A percentile compares a stretch with the other conserved stretches of the same genome.
Evolutionary conservation across 2,329 filamentous ascomycete species (phyloP).

Genomic region (Cladosporium austrohemisphaericum): DNA sequence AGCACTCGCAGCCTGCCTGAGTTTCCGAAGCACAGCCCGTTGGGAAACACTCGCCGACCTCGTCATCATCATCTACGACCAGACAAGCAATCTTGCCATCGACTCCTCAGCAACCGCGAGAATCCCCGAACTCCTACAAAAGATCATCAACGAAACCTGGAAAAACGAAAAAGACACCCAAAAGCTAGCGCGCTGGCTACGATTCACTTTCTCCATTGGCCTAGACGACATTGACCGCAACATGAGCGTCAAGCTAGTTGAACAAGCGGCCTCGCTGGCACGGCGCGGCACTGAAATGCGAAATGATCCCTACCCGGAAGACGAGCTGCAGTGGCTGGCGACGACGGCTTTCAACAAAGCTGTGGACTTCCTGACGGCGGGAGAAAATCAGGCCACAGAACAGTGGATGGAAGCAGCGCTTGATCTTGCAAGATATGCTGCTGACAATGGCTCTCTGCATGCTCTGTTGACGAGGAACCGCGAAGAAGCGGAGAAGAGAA

Average conservation of each 20-base stretch:
- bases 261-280: slow-evolving; percentile 58
- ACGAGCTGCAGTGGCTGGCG: slow-evolving; percentile 74
- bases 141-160: slow-evolving; percentile 68
- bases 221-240: slow-evolving; percentile 38
- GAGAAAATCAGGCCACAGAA: slow-evolving; percentile 43
- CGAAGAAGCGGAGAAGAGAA: slow-evolving; percentile 21
- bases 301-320: slow-evolving; percentile 52
- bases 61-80: slow-evolving; percentile 42
- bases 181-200: slow-evolving; percentile 71
- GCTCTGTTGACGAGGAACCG: slow-evolving; percentile 36
- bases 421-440: slow-evolving; percentile 55
- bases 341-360: slow-evolving; percentile 66
- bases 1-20: slow-evolving; percentile 51
- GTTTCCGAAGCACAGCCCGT: slow-evolving; percentile 29
- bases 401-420: slow-evolving; percentile 63
- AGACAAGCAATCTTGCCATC: slow-evolving; percentile 28
- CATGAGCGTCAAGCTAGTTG: slow-evolving; percentile 47
- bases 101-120: slow-evolving; percentile 19
- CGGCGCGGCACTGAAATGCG: slow-evolving; percentile 27
- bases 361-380: slow-evolving; percentile 59
- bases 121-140: slow-evolving; percentile 48
- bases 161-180: slow-evolving; percentile 48
- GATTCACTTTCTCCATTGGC: slow-evolving; percentile 66
- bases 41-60: slow-evolving; percentile 48
- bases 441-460: slow-evolving; percentile 46